Evolutionary conservation across 345 rosid species (phyloP), one percentile per base, ranked within the genome.

Genomic region (Acer saccharum): DNA sequence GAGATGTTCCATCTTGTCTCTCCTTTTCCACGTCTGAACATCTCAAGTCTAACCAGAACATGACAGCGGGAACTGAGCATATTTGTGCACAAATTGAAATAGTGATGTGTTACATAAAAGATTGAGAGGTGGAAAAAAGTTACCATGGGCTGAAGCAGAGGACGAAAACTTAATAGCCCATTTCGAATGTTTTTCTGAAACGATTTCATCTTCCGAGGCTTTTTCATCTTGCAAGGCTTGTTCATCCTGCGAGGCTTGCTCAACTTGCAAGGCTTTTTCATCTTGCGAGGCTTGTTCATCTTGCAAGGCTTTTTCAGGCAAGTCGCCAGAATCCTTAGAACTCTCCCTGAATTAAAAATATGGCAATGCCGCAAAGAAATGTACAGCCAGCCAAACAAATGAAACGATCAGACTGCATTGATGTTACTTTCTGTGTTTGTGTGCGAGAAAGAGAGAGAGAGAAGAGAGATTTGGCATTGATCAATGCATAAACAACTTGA

Each of bases 111-210:
- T 17, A 43, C 14, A 69, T 27, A 23, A 61, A 64, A 14, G 61
- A 27, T 7, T 16, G 18, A 77, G 46, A 65, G 57, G 29, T 8
- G 17, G 39, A 27, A 74, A 44, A 60, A 32, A 43, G 55, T 27
- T 86, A 90, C 97, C 97, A 73, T 80, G 81, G 55, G 92, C 87
- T 63, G 97, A 92, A 78, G 86, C 80, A 67, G 87, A 90, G 64
- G 89, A 83, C 64, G 80, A 32, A 66, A 88, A 57, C 43, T 44
- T 81, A 61, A 78, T 71, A 25, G 81, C 64, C n/a, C 55, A 55
- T 79, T 79, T 84, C 74, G 71, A 87, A 54, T 65, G 83, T 80
- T 77, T 83, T 52, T 77, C 67, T 17, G 78, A 72, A 72, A 72
- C 46, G 48, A 29, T 65, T 50, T 73, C 73, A 39, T 84, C 81